Percentiles rank a stretch among this genome's conserved stretches.
Evolutionary conservation across 129 eudicot genomes (phyloP).

Genomic region (Helianthus annuus): DNA sequence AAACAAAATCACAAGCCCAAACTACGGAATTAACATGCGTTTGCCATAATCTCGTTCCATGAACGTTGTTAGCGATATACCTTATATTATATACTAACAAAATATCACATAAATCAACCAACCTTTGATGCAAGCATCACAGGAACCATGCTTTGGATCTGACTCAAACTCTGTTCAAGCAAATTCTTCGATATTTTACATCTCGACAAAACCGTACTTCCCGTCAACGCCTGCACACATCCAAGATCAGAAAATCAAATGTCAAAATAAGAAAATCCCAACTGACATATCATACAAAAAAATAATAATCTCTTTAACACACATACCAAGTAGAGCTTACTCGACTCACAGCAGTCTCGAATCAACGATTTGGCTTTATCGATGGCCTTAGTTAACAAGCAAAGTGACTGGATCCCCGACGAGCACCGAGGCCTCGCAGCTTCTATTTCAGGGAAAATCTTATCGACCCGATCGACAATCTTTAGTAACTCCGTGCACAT

Average conservation of each 20-base stretch:
- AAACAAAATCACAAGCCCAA: no score
- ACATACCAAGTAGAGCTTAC: slow-evolving; percentile 89
- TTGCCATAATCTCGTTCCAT: slow-evolving; percentile 9
- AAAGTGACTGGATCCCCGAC: slow-evolving; percentile 69
- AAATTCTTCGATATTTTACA: slow-evolving; percentile 53
- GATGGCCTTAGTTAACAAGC: slow-evolving; percentile 46
- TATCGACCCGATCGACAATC: slow-evolving; percentile 45
- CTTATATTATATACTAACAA: no score
- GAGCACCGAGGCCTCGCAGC: slow-evolving; percentile 80
- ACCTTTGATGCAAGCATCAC: slow-evolving; percentile 68
- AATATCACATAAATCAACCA: slow-evolving; percentile 22
- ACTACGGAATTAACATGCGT: no score
- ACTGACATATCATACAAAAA: not conserved
- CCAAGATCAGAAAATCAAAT: slow-evolving; percentile 8
- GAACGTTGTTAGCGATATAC: not conserved
- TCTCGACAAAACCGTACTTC: slow-evolving; percentile 57
- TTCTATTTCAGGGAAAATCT: slow-evolving; percentile 65
- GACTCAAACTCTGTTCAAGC: slow-evolving; percentile 57
- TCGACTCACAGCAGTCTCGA: slow-evolving; percentile 67
- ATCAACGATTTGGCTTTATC: slow-evolving; percentile 52
- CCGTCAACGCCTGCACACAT: slow-evolving; percentile 72
- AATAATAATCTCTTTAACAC: not conserved
- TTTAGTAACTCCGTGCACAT: slow-evolving; percentile 61
- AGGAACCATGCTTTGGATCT: slow-evolving; percentile 78
- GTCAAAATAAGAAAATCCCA: slow-evolving; percentile 8